phyloP scores from a whole-genome alignment of 345 rosid species.

The Syzygium aqueum region DNA sequence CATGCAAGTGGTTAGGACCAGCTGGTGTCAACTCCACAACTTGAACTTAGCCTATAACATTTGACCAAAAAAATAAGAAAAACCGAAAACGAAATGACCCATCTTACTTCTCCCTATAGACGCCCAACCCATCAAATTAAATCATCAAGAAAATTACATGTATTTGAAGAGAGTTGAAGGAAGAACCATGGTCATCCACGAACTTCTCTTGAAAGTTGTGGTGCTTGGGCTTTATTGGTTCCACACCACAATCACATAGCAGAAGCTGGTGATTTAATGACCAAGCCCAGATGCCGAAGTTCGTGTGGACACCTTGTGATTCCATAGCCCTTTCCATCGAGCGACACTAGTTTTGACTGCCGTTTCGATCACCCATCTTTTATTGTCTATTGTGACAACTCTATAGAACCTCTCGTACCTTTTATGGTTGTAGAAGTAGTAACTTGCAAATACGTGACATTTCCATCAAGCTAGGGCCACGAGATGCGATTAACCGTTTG shows the following conservation, averaged over 20 bases:
- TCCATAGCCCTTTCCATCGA: conserved; percentile 2
- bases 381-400: neutral
- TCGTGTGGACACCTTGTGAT: neutral
- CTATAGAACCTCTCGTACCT: neutral
- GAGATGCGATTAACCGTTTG: neutral
- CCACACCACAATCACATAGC: neutral
- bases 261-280: neutral
- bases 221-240: neutral
- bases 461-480: neutral
- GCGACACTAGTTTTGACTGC: neutral
- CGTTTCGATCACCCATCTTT: neutral
- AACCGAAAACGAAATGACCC: too few species aligned
- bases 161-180: neutral
- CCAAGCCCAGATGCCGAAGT: neutral
- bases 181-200: neutral
- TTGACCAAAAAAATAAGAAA: too few species aligned
- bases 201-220: neutral
- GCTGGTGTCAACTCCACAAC: neutral
- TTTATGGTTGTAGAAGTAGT: fast-evolving
- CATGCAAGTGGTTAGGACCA: neutral
- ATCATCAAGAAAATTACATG: too few species aligned
- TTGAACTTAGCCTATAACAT: neutral
- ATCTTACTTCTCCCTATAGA: too few species aligned
- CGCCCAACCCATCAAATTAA: too few species aligned
- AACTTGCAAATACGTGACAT: neutral